Conservation (phyloP, 371 early-diverging fungal species). For the Mortierella sp. region DNA sequence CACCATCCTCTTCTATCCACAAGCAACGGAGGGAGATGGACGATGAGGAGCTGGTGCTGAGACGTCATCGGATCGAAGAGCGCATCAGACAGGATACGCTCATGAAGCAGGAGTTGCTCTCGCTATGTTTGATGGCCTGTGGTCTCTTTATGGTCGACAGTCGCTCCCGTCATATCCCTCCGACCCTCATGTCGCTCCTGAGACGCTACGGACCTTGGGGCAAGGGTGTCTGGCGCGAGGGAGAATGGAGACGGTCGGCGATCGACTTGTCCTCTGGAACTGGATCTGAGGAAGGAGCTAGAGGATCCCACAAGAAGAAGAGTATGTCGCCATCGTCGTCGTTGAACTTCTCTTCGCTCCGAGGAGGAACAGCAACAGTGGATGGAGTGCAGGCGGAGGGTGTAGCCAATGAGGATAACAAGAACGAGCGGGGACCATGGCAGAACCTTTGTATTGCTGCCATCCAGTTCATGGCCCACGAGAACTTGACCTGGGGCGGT, state of each 20-base stretch:
- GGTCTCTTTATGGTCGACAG: constrained; percentile 44
- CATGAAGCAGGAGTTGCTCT: constrained; percentile 44
- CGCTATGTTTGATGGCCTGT: constrained; percentile 55
- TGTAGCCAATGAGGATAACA: not conserved
- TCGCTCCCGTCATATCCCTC: constrained; percentile 16
- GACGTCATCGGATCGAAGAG: constrained; percentile 46
- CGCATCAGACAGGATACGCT: constrained; percentile 36
- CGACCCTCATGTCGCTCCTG: constrained; percentile 53
- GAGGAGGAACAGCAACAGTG: not conserved
- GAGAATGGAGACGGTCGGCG: constrained; percentile 39
- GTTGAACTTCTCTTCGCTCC: not conserved
- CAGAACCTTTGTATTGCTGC: constrained; percentile 46
- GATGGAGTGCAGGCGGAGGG: not conserved
- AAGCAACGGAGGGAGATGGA: constrained; percentile 7
- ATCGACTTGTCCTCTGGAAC: constrained; percentile 11
- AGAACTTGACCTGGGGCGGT: constrained; percentile 50
- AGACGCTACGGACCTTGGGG: constrained; percentile 45
- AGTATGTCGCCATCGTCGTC: not conserved
- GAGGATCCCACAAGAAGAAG: not conserved
- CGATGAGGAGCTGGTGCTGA: constrained; percentile 26
- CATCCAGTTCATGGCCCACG: constrained; percentile 52
- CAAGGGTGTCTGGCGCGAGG: constrained; percentile 53
- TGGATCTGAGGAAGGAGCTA: not conserved
- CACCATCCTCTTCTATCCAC: not conserved
- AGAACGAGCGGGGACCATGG: constrained; percentile 45